A percentile compares a stretch with the other conserved stretches of the same genome.
These are phyloP conservation scores for Coffea eugenioides DNA, from an alignment of 257 asterid species.

Conservation along the genomic window DNA sequence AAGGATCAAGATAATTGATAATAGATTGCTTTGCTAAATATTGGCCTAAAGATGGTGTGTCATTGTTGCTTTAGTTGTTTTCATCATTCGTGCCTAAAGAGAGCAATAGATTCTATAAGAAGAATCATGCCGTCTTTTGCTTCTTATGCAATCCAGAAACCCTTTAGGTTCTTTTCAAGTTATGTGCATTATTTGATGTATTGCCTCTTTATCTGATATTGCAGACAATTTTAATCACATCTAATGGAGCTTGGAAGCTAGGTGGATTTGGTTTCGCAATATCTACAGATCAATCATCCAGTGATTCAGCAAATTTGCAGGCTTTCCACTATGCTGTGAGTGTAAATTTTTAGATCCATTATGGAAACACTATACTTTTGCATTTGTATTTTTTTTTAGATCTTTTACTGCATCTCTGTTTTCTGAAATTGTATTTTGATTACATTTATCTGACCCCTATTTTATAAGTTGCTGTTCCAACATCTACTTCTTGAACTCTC, in stretches of 20 bases:
- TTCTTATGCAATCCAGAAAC: background rate
- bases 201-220: conserved; percentile 21
- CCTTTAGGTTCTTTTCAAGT: background rate
- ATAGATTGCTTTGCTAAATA: background rate
- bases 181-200: conserved; percentile 23
- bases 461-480: background rate
- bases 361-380: background rate
- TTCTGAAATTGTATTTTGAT: background rate
- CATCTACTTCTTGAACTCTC: background rate
- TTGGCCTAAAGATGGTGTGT: background rate
- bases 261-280: conserved; percentile 93
- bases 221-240: conserved; percentile 84
- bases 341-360: conserved; percentile 20
- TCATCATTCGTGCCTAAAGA: background rate
- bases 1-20: background rate
- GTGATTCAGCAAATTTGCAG: conserved; percentile 57
- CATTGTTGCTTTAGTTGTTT: background rate
- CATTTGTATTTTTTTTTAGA: too few relatives aligned
- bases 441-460: background rate
- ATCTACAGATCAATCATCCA: conserved; percentile 63
- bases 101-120: background rate
- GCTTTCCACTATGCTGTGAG: conserved; percentile 98
- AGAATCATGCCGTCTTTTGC: background rate
- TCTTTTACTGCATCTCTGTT: background rate
- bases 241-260: conserved; percentile 99